These are phyloP conservation scores for Aechmea fasciata DNA, from an alignment of 176 grass and related monocot genomes.

Conservation along the genomic window DNA sequence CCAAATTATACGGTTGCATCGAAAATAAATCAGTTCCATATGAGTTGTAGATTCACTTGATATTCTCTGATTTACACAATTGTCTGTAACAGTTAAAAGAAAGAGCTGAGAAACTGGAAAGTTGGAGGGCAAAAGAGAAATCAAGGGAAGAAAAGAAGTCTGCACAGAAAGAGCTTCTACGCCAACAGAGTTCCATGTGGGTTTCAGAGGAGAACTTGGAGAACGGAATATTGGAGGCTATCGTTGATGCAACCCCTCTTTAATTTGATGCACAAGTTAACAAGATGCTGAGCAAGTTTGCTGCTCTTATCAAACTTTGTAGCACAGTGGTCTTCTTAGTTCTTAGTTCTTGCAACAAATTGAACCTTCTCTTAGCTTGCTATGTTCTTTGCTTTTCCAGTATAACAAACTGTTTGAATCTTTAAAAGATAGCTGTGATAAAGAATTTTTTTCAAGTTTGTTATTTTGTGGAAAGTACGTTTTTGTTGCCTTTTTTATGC, in stretches of 20 bases:
- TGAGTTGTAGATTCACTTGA: neutral
- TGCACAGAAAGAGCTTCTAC: constrained; percentile 45
- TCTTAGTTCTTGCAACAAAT: too few relatives aligned
- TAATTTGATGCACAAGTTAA: neutral
- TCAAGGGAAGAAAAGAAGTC: constrained; percentile 38
- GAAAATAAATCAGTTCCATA: neutral
- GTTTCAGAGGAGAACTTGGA: constrained; percentile 52
- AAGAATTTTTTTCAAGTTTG: too few relatives aligned
- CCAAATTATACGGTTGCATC: too few relatives aligned
- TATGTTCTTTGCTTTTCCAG: too few relatives aligned
- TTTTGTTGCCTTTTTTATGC: too few relatives aligned
- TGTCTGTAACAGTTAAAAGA: constrained; percentile 55
- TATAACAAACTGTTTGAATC: too few relatives aligned
- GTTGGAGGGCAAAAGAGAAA: constrained; percentile 64
- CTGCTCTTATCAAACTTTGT: neutral
- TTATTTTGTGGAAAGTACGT: too few relatives aligned
- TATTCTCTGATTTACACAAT: neutral
- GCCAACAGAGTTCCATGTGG: constrained; percentile 50
- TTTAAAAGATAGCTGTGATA: too few relatives aligned
- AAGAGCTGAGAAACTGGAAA: constrained; percentile 74
- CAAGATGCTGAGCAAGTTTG: neutral
- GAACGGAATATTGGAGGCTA: constrained; percentile 26
- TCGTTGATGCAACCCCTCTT: constrained; percentile 29
- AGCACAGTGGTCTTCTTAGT: neutral
- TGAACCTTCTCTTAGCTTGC: too few relatives aligned